A percentile compares a stretch with the other conserved stretches of the same genome.
Evolutionary conservation across 2,329 filamentous ascomycete genomes (phyloP).

Genomic region (Aspergillus pseudoterreus): DNA sequence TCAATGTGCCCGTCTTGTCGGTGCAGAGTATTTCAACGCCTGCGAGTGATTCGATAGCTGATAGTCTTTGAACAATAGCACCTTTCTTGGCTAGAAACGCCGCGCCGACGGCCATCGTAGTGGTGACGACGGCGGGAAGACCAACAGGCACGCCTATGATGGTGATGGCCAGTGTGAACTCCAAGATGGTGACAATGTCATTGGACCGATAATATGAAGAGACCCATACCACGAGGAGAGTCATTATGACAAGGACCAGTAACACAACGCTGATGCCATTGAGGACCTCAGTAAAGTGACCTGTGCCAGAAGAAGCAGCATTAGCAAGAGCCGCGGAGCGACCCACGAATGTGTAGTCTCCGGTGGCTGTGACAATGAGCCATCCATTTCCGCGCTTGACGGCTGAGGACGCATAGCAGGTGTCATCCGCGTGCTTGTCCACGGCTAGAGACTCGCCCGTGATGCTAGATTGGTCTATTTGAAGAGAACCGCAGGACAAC

Average conservation of each 20-base stretch:
- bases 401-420: slow-evolving; percentile 78
- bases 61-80: slow-evolving; percentile 90
- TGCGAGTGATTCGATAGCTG: slow-evolving; percentile 85
- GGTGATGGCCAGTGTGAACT: slow-evolving; percentile 83
- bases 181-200: slow-evolving; percentile 70
- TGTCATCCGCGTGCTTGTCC: slow-evolving; percentile 79
- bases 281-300: slow-evolving; percentile 88
- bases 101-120: slow-evolving; percentile 91
- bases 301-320: slow-evolving; percentile 67
- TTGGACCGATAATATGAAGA: slow-evolving; percentile 86
- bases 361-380: slow-evolving; percentile 76
- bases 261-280: slow-evolving; percentile 82
- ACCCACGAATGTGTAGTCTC: slow-evolving; percentile 88
- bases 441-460: slow-evolving; percentile 89
- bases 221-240: slow-evolving; percentile 79
- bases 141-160: slow-evolving; percentile 91
- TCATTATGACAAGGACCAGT: slow-evolving; percentile 74
- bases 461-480: slow-evolving; percentile 88
- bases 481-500: slow-evolving; percentile 77
- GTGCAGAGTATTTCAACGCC: slow-evolving; percentile 93
- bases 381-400: slow-evolving; percentile 89
- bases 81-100: slow-evolving; percentile 89
- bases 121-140: slow-evolving; percentile 89
- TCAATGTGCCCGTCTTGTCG: slow-evolving; percentile 90
- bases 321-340: slow-evolving; percentile 82